Percentiles rank a stretch among this genome's conserved stretches.
Conservation (phyloP, 305 asterid genomes). For the Solanum hybrid region DNA sequence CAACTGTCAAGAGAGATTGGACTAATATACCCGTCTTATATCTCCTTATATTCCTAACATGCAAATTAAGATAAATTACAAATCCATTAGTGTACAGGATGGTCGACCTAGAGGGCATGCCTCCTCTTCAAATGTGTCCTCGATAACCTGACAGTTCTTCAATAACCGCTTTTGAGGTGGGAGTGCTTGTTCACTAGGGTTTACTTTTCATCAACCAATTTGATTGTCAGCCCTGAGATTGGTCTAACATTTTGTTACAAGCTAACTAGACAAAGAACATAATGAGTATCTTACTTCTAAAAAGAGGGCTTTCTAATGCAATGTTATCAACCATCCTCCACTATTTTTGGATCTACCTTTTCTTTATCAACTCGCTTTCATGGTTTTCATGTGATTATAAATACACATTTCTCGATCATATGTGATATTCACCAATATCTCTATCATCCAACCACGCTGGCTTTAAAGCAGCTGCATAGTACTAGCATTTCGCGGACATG, state of each 20-base stretch:
- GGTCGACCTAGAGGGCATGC: neutral
- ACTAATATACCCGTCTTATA: neutral
- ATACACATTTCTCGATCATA: neutral
- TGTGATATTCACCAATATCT: neutral
- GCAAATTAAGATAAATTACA: neutral
- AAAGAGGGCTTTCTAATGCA: neutral
- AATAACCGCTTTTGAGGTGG: neutral
- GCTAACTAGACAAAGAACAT: neutral
- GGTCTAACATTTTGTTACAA: neutral
- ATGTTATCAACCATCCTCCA: neutral
- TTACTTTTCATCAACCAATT: neutral
- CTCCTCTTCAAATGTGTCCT: neutral
- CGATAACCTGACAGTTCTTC: neutral
- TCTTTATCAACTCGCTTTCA: neutral
- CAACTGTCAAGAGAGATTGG: neutral
- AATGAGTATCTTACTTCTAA: neutral
- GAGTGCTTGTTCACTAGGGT: neutral
- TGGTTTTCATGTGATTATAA: neutral
- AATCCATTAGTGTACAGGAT: neutral
- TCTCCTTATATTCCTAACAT: neutral
- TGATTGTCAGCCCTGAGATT: neutral
- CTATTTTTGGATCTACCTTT: neutral
- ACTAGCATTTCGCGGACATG: neutral
- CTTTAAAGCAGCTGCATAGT: neutral
- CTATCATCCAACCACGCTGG: neutral